phyloP scores from a whole-genome alignment of 768 basidiomycete genomes.

The Termitomyces sp. region DNA sequence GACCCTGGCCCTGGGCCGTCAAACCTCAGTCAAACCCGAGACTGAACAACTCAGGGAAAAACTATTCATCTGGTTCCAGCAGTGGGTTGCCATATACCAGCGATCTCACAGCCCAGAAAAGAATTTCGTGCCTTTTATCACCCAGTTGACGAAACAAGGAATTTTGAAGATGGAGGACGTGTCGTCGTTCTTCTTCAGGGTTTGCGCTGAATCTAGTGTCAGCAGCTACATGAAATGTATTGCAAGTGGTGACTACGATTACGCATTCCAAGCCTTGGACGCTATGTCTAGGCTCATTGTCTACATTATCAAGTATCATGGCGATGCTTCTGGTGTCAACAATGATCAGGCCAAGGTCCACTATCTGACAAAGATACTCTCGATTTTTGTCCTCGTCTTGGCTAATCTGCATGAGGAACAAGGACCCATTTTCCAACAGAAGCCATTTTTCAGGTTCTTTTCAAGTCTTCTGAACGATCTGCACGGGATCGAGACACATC shows the following conservation, averaged over 20 bases:
- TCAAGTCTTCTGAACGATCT: slow-evolving; percentile 93
- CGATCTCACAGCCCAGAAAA: slow-evolving; percentile 88
- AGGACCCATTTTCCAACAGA: slow-evolving; percentile 86
- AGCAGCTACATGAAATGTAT: slow-evolving; percentile 79
- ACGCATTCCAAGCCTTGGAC: slow-evolving; percentile 89
- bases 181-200: slow-evolving; percentile 97
- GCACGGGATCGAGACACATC: slow-evolving; percentile 74
- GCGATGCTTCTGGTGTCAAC: slow-evolving; percentile 88
- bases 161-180: slow-evolving; percentile 94
- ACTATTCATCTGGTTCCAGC: slow-evolving; percentile 77
- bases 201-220: slow-evolving; percentile 92
- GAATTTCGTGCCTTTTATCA: slow-evolving; percentile 93
- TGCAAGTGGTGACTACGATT: slow-evolving; percentile 63
- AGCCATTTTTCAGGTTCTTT: slow-evolving; percentile 98
- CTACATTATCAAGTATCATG: slow-evolving; percentile 99
- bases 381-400: slow-evolving; percentile 93
- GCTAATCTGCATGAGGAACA: slow-evolving; percentile 95
- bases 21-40: slow-evolving; percentile 59
- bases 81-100: slow-evolving; percentile 96
- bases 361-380: slow-evolving; percentile 94
- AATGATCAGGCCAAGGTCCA: slow-evolving; percentile 95
- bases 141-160: slow-evolving; percentile 94
- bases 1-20: slow-evolving; percentile 24
- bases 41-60: slow-evolving; percentile 72
- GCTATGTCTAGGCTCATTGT: slow-evolving; percentile 93